Base-by-base conservation (phyloP, 257 asterid genomes). In the Avicennia marina region DNA sequence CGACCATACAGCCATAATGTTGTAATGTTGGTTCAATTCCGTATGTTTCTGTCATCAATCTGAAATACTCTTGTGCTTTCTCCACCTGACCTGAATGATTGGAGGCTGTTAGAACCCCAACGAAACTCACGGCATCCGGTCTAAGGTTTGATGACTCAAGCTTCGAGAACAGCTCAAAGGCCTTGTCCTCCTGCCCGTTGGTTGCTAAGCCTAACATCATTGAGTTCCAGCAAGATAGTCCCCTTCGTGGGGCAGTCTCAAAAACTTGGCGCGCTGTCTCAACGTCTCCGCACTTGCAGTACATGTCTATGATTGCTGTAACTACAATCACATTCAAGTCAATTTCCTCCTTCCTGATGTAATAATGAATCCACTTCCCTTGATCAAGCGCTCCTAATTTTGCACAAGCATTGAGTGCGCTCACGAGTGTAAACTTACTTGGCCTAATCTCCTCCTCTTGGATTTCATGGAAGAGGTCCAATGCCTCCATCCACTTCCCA, bases 1-100 rank as follows among this genome's bases (percentile, higher is more conserved):
- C 96, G 17, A 89, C 68, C 66, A 85, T 20, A 43, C 95, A 85
- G 51, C 95, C 90, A 34, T 77, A 85, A 50, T 89, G 94, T 46
- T 81, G 60, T 21, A 81, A 58, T 16, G 64, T 62, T 31, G 95
- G 84, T 20, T 77, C 63, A 2, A 85, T 70, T 1, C 69, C 59
- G 22, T 79, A 79, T 2, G 15, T 56, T 21, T 62, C 75, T 17
- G 9, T 70, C 90, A 89, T 77, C 44, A 64, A 12, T 34, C 39
- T 31, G 26, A 85, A 79, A 60, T 70, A 74, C 53, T 72, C 48
- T 49, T 70, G 75, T 9, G 94, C 91, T 63, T 70, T 73, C 22
- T 63, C 73, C 0, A 77, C 90, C 36, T 53, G 66, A 31, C 81
- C 76, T 0, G 82, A 71, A 69, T 85, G 90, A 64, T 62, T 79